A percentile compares a stretch with the other conserved stretches of the same genome.
These are phyloP conservation scores for Candida khao-thaluensis DNA, from an alignment of 805 yeast genomes.

Conservation along the genomic window DNA sequence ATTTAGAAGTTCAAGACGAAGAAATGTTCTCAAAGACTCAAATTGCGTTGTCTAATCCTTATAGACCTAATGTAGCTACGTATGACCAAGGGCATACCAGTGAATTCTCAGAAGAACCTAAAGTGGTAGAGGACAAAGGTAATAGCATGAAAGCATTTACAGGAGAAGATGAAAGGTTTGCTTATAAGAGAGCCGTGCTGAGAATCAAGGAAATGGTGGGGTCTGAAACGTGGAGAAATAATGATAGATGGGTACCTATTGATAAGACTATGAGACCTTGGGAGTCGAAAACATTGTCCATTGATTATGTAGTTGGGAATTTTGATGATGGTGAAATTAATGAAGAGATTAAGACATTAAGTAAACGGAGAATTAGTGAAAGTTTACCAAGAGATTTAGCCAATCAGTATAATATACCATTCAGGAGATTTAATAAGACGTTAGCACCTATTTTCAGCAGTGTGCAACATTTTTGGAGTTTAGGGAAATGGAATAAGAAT, in stretches of 20 bases:
- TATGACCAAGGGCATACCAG: slow-evolving; percentile 50
- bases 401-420: slow-evolving; percentile 19
- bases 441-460: slow-evolving; percentile 24
- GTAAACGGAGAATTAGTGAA: slow-evolving; percentile 13
- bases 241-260: slow-evolving; percentile 55
- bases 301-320: background rate
- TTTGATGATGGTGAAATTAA: slow-evolving; percentile 8
- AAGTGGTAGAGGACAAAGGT: too few relatives aligned
- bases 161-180: slow-evolving; percentile 76
- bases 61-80: slow-evolving; percentile 65
- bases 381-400: slow-evolving; percentile 27
- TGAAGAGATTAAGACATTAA: slow-evolving; percentile 10
- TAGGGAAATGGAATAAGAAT: slow-evolving; percentile 57
- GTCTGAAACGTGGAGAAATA: slow-evolving; percentile 49
- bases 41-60: slow-evolving; percentile 60
- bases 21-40: slow-evolving; percentile 69
- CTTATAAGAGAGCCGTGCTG: slow-evolving; percentile 68
- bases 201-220: slow-evolving; percentile 60
- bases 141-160: slow-evolving; percentile 57
- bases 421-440: slow-evolving; percentile 22
- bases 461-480: slow-evolving; percentile 61
- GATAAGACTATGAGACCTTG: slow-evolving; percentile 55
- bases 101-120: slow-evolving; percentile 16
- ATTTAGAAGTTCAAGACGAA: slow-evolving; percentile 54
- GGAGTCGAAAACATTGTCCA: slow-evolving; percentile 31